Base-by-base conservation (phyloP, 2,329 filamentous ascomycete species). In the Exophiala mesophila region DNA sequence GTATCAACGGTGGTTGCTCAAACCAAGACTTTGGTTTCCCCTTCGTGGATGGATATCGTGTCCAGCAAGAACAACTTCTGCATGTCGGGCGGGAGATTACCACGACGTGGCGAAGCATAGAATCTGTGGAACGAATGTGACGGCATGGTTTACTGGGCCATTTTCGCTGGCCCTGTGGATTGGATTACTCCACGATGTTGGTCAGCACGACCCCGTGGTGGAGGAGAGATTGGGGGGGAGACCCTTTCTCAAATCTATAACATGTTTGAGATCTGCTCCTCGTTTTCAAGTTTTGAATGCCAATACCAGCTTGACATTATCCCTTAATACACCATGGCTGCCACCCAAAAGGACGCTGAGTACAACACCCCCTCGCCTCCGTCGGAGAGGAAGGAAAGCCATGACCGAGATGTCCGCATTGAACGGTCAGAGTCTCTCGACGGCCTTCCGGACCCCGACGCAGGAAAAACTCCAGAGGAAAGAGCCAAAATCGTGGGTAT, bases 381-480 rank as follows among this genome's bases (percentile, higher is more conserved):
- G 7, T 26, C 23, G 6, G 6, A 6, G 12, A 6, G 6, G 32
- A 19, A 34, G 5, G 32, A 34, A 18, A 5, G 17, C 13, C 13
- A 13, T 17, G 29, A 32, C 16, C 7, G 15, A 6, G 39, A 43
- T 6, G 23, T 40, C 18, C 32, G 23, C 9, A 26, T 43, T 20
- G 42, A 49, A 19, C 42, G 49, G 10, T 37, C 32, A 10, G 46
- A 52, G 16, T 37, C 31, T 38, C 36, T 52, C 2, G 36, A 39
- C 37, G 39, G 36, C 7, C 57, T 58, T 2, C 55, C 57, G 6
- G 77, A 82, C 55, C 77, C 77, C 0, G 83, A 87, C 61, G 79
- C 73, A 29, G 78, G 79, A 5, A 63, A 84, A 53, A 78, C 71
- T 26, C 72, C 74, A 1, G 79, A 77, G 49, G 82, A 87, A 58